A percentile compares a stretch with the other conserved stretches of the same genome.
Evolutionary conservation across 2,329 filamentous ascomycete species (phyloP).

Genomic region (Paraconiothyrium sp.): DNA sequence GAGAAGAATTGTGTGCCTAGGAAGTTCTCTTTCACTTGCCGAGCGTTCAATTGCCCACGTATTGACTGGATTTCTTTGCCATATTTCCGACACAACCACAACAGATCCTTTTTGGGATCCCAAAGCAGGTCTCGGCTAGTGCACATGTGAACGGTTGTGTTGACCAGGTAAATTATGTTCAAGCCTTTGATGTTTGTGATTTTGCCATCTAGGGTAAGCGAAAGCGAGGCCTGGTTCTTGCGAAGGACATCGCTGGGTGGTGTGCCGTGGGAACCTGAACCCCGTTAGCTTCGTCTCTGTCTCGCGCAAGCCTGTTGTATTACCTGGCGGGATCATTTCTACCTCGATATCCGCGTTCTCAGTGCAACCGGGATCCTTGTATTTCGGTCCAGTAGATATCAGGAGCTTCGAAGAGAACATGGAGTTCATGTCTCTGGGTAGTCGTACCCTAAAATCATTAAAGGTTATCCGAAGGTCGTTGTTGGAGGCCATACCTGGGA

Average conservation of each 20-base stretch:
- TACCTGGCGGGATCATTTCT: conserved; percentile 43
- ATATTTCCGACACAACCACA: conserved; percentile 41
- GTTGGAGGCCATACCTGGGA: conserved; percentile 29
- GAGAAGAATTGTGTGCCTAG: conserved; percentile 39
- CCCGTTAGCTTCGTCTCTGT: conserved; percentile 16
- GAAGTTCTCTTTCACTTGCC: conserved; percentile 37
- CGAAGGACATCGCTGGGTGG: conserved; percentile 35
- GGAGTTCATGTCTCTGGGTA: conserved; percentile 42
- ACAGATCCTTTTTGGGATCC: conserved; percentile 41
- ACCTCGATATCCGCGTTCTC: conserved; percentile 40
- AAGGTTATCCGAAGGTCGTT: neutral
- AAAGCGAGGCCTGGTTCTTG: conserved; percentile 39
- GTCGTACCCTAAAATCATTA: conserved; percentile 35
- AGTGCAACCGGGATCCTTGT: conserved; percentile 39
- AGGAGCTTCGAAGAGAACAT: conserved; percentile 43
- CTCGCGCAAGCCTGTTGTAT: neutral
- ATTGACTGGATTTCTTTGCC: conserved; percentile 34
- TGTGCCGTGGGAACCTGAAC: conserved; percentile 37
- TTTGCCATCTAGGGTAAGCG: conserved; percentile 33
- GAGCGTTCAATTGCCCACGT: conserved; percentile 34
- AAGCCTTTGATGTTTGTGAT: conserved; percentile 38
- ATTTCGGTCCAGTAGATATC: conserved; percentile 42
- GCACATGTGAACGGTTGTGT: conserved; percentile 37
- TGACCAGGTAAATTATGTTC: conserved; percentile 42
- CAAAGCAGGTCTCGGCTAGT: conserved; percentile 36